Percentiles rank a stretch among this genome's conserved stretches.
Evolutionary conservation across 371 early-diverging fungal species (phyloP).

Genomic region (Rhizopus arrhizus): DNA sequence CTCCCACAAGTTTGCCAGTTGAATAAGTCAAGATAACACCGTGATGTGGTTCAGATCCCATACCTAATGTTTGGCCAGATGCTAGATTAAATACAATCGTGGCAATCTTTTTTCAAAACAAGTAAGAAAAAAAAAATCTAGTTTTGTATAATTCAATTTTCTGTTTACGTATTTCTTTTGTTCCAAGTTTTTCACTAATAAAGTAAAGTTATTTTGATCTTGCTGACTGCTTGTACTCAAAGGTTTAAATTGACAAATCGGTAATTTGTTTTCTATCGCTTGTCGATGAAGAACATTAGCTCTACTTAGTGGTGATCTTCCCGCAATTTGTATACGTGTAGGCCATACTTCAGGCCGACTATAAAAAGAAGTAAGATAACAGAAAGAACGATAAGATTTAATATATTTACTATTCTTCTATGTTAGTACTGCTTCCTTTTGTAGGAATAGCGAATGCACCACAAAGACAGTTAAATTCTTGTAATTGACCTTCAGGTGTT

Average conservation of each 20-base stretch:
- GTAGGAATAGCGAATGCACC: constrained; percentile 52
- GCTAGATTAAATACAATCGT: constrained; percentile 44
- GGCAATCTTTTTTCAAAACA: constrained; percentile 34
- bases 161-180: constrained; percentile 54
- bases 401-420: constrained; percentile 60
- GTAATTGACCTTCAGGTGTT: constrained; percentile 35
- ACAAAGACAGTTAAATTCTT: constrained; percentile 54
- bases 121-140: background rate
- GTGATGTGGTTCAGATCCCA: constrained; percentile 31
- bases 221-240: constrained; percentile 43
- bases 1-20: constrained; percentile 50
- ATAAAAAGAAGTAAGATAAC: background rate
- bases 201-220: constrained; percentile 54
- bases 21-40: constrained; percentile 55
- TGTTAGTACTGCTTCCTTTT: constrained; percentile 36
- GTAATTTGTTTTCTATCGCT: constrained; percentile 51
- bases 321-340: constrained; percentile 50
- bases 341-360: constrained; percentile 57
- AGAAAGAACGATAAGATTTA: background rate
- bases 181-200: constrained; percentile 51
- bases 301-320: constrained; percentile 51
- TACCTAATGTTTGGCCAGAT: constrained; percentile 25
- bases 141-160: background rate
- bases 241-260: constrained; percentile 58
- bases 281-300: constrained; percentile 47